These are phyloP conservation scores for Pseudocercospora ulei DNA, from an alignment of 2,329 filamentous ascomycete species.

Conservation along the genomic window DNA sequence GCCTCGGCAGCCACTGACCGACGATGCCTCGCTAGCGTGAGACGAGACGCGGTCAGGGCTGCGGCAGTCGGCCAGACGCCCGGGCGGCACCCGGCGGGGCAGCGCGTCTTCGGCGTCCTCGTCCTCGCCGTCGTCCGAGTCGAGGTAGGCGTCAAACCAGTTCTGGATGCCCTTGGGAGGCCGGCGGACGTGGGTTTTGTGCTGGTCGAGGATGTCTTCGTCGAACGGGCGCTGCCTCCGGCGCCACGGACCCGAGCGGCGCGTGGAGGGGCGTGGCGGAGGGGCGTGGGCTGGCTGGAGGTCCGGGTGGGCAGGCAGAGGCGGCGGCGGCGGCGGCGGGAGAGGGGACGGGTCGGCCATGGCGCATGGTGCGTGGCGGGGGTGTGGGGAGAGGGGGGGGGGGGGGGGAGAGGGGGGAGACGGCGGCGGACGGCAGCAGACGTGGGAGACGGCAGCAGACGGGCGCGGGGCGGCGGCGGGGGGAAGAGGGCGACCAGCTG, in stretches of 20 bases:
- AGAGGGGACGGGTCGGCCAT: slow-evolving; percentile 36
- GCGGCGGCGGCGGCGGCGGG: slow-evolving; percentile 11
- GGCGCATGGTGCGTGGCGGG: slow-evolving; percentile 36
- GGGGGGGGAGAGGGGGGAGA: slow-evolving; percentile 37
- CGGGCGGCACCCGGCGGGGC: slow-evolving; percentile 17
- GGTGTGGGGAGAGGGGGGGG: slow-evolving; percentile 27
- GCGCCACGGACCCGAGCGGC: slow-evolving; percentile 11
- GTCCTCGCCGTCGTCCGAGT: slow-evolving; percentile 27
- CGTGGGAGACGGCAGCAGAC: slow-evolving; percentile 25
- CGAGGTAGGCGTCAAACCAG: slow-evolving; percentile 41
- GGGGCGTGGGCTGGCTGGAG: slow-evolving; percentile 7
- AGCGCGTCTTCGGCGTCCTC: slow-evolving; percentile 22
- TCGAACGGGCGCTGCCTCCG: slow-evolving; percentile 23
- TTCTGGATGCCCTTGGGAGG: slow-evolving; percentile 44
- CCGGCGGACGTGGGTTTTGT: slow-evolving; percentile 41
- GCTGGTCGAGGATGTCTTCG: slow-evolving; percentile 39
- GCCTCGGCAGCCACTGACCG: slow-evolving; percentile 9
- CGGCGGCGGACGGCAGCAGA: slow-evolving; percentile 38
- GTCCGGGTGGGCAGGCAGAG: slow-evolving; percentile 9
- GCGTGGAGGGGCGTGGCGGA: slow-evolving; percentile 11
- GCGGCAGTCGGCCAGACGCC: slow-evolving; percentile 22
- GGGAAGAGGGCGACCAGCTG: slow-evolving; percentile 40
- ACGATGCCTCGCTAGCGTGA: slow-evolving; percentile 12
- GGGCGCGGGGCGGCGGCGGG: slow-evolving; percentile 24
- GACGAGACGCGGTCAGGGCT: slow-evolving; percentile 12